A percentile compares a stretch with the other conserved stretches of the same genome.
Evolutionary conservation across 805 yeast species (phyloP).

Genomic region (Maudiozyma saulgeensis): DNA sequence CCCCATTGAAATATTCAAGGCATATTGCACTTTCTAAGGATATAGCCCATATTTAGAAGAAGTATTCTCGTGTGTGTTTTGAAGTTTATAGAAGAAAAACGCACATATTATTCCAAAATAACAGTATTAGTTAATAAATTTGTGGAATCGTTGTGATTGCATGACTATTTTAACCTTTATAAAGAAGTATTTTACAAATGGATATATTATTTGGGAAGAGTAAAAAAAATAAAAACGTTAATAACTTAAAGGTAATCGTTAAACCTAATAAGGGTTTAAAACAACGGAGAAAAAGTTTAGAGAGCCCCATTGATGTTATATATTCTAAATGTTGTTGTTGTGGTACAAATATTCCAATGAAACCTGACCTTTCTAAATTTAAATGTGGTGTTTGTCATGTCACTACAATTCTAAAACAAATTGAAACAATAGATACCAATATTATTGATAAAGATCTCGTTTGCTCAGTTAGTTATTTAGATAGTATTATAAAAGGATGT

Average conservation of each 20-base stretch:
- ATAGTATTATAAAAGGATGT: conserved; percentile 4
- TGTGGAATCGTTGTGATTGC: too few relatives aligned
- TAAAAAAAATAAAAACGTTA: conserved; percentile 1
- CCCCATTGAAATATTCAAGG: too few relatives aligned
- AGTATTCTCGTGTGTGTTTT: too few relatives aligned
- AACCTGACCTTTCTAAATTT: conserved; percentile 32
- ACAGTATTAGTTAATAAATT: too few relatives aligned
- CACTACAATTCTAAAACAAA: conserved; percentile 24
- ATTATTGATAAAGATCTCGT: neutral
- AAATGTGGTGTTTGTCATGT: conserved; percentile 57
- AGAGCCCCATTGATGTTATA: neutral
- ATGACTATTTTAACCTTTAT: neutral
- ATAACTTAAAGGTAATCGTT: neutral
- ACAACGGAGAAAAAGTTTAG: neutral
- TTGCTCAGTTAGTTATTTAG: conserved; percentile 5
- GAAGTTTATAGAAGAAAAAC: too few relatives aligned
- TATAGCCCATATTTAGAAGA: too few relatives aligned
- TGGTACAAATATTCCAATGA: conserved; percentile 35
- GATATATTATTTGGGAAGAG: conserved; percentile 3
- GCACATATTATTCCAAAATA: too few relatives aligned
- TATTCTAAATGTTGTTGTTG: conserved; percentile 36
- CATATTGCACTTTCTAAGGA: too few relatives aligned
- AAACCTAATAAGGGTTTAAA: neutral
- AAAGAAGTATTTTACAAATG: neutral
- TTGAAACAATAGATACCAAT: neutral